Evolutionary conservation across 257 asterid species (phyloP), one percentile per base, ranked within the genome.

Genomic region (Oldenlandia corymbosa): DNA sequence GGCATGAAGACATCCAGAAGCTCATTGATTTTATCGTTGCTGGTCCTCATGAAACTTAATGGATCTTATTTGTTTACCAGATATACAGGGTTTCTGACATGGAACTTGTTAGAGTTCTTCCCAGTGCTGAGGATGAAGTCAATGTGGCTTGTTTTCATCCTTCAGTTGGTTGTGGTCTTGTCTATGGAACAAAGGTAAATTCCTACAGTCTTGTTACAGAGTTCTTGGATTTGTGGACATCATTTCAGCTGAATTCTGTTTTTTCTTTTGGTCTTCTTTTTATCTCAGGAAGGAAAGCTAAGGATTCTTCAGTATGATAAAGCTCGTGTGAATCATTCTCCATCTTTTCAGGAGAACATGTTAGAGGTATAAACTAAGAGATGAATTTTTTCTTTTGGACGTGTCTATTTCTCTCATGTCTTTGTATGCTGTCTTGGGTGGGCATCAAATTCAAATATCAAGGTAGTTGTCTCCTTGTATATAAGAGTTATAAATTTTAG

Each of bases 141-240:
- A 92, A 92, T 64, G 99, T 92, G 1, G 99, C 99, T 67, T 92
- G 94, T 70, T 92, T 92, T 73, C 99, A 92, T 79, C 99, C 97
- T 64, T 77, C 88, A 63, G 94, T 82, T 46, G 99, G 99, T n/a
- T 88, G 95, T 65, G 99, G 97, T 63, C 85, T 92, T 81, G 88
- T 92, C 66, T 92, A 92, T 74, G 99, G 99, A 74, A 92, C 99
- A 62, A 92, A 92, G 91, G 97, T 87, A 62, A 67, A 68, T 10
- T n/a, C n/a, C 62, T 47, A 63, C 60, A 32, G 26, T 27, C 12
- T 16, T 30, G 46, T 47, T 18, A 21, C 34, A 17, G 9, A 58
- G 21, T 55, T 58, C 5, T 37, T 21, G 27, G 27, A 34, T 17
- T 61, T 67, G 24, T 68, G 20, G 23, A 51, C 52, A 58, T 51